These are phyloP conservation scores for Castanea sativa DNA, from an alignment of 306 rosid genomes.

Conservation along the genomic window DNA sequence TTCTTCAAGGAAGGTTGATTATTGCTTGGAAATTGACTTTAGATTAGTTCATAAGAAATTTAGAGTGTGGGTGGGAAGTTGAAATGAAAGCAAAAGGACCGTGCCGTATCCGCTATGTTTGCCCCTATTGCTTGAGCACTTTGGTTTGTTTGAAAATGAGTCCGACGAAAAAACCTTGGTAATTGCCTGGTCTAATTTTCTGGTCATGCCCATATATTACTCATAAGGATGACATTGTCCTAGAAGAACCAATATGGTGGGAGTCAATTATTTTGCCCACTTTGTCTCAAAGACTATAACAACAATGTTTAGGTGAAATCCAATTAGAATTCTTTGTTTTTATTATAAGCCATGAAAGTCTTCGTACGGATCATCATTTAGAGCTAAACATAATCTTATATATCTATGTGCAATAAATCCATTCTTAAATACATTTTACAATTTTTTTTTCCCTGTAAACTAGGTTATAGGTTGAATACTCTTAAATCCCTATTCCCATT, in stretches of 20 bases:
- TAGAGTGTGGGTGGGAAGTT: not conserved
- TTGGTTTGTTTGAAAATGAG: not conserved
- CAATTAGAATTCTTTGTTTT: no score
- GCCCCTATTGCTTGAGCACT: not conserved
- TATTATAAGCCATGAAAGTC: no score
- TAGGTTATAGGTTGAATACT: no score
- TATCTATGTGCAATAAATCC: no score
- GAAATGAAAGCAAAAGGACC: slow-evolving; percentile 5
- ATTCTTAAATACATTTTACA: no score
- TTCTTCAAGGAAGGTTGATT: not conserved
- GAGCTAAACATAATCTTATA: no score
- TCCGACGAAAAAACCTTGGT: not conserved
- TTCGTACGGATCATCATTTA: no score
- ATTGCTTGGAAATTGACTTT: not conserved
- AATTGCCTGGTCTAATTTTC: not conserved
- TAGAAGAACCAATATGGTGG: not conserved
- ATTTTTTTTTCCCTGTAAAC: no score
- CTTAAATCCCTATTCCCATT: no score
- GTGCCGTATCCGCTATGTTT: slow-evolving; percentile 18
- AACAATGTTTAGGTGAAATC: no score
- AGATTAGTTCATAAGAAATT: not conserved
- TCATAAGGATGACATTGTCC: no score
- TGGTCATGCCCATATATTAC: no score
- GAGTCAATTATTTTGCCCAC: not conserved
- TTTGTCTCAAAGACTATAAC: not conserved